Base-by-base conservation (phyloP, 164 flowering plant species). In the Liquidambar formosana region DNA sequence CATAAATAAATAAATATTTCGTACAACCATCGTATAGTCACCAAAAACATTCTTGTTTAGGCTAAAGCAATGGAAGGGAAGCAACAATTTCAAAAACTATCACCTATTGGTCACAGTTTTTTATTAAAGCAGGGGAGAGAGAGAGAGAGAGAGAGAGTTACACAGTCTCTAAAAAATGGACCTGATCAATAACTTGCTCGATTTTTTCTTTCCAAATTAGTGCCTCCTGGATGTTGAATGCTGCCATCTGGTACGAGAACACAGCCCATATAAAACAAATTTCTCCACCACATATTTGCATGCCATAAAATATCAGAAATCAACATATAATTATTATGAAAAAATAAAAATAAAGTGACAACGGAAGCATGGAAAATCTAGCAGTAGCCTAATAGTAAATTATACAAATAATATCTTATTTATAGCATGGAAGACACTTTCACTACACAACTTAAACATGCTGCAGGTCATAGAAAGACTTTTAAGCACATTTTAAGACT, bases 151-250 rank as follows among this genome's bases (percentile, higher is more conserved):
- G 64, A 58, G 45, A 46, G 56, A 16, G n/a, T 28, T 38, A 59
- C n/a, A 43, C 18, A 68, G 23, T 47, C n/a, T 44, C 27, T 19
- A 43, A 18, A 27, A 57, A 21, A 71, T 22, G 43, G 8, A 96
- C 99, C 98, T 89, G 93, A 82, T 96, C 98, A 70, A 96, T 96
- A 56, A 90, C 94, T 67, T 76, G 73, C 77, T 92, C 98, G 73
- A 96, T 92, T 80, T 91, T 96, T 74, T 89, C 98, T 85, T 92
- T 93, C 99, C 99, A 96, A 57, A 82, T 62, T 41, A 92, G 74
- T 65, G 97, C 98, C 79, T 96, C 99, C 81, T 93, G 99, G 71
- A 96, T 96, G 79, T 93, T 96, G 72, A 96, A 96, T 61, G 99
- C 98, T 48, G 99, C 98, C 98, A 96, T 92, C 99, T 96, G 82